phyloP scores from a whole-genome alignment of 192 early-diverging fungal species.

The Backusella australiensis region DNA sequence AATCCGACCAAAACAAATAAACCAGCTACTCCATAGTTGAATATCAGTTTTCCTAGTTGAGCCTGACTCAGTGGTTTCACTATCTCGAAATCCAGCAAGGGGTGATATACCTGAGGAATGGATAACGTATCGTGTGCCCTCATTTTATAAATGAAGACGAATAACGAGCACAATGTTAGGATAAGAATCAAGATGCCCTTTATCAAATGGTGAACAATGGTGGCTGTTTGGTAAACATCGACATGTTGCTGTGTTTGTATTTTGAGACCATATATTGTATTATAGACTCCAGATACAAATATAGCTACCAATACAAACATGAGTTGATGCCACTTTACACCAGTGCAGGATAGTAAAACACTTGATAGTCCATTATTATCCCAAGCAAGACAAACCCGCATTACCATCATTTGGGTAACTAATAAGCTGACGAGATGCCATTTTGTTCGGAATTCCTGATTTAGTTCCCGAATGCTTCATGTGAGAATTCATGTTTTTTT shows the following conservation, averaged over 20 bases:
- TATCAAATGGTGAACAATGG: slow-evolving; percentile 9
- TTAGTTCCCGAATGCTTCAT: background rate
- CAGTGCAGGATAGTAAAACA: background rate
- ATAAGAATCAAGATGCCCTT: slow-evolving; percentile 2
- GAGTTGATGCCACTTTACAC: slow-evolving; percentile 28
- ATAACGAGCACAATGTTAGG: background rate
- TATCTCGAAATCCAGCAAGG: slow-evolving; percentile 8
- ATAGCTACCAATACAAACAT: background rate
- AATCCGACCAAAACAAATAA: slow-evolving; percentile 23
- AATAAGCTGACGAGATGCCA: background rate
- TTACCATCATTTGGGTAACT: slow-evolving; percentile 29
- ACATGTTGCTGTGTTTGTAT: background rate
- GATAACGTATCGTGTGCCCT: slow-evolving; percentile 7
- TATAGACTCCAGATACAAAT: background rate
- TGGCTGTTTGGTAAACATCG: slow-evolving; percentile 12
- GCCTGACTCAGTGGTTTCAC: slow-evolving; percentile 14
- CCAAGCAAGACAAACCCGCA: slow-evolving; percentile 44
- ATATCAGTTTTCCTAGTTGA: slow-evolving; percentile 31
- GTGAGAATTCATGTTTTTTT: background rate
- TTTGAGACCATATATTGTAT: background rate
- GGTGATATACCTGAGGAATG: slow-evolving; percentile 14
- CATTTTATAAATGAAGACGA: slow-evolving; percentile 34
- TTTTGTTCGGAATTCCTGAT: background rate
- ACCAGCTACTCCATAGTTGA: slow-evolving; percentile 28
- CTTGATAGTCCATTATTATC: slow-evolving; percentile 37